Evolutionary conservation across 1,284 basidiomycete species (phyloP).

Genomic region (Leccinum fuscescens): DNA sequence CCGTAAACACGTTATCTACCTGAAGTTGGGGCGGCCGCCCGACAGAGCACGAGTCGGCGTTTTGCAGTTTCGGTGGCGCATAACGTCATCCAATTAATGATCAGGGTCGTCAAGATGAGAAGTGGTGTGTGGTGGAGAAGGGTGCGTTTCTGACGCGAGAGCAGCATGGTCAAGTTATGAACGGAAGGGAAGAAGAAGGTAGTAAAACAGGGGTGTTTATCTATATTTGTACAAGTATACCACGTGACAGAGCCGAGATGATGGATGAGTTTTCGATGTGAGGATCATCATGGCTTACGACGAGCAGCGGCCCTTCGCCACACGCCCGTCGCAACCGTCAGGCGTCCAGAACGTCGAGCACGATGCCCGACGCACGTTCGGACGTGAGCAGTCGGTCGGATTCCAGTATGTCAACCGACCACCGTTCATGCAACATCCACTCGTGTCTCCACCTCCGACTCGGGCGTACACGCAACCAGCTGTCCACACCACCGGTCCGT

Average conservation of each 20-base stretch:
- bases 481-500: slow-evolving; percentile 18
- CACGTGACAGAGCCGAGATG: slow-evolving; percentile 18
- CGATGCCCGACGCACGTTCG: slow-evolving; percentile 11
- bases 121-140: slow-evolving; percentile 14
- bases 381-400: slow-evolving; percentile 15
- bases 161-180: slow-evolving; percentile 34
- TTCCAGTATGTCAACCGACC: slow-evolving; percentile 22
- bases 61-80: slow-evolving; percentile 74
- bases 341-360: slow-evolving; percentile 8
- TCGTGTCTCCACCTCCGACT: slow-evolving; percentile 7
- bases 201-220: slow-evolving; percentile 23
- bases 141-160: slow-evolving; percentile 5
- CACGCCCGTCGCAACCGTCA: slow-evolving; percentile 6
- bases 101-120: slow-evolving; percentile 66
- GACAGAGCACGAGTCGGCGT: slow-evolving; percentile 7
- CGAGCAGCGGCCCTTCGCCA: slow-evolving; percentile 18
- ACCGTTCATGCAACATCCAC: neutral
- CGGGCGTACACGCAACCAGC: slow-evolving; percentile 6
- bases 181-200: neutral
- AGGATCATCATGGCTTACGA: slow-evolving; percentile 21
- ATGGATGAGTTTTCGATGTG: slow-evolving; percentile 10
- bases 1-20: slow-evolving; percentile 89
- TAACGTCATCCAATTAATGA: slow-evolving; percentile 89
- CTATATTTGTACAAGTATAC: slow-evolving; percentile 14
- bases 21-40: slow-evolving; percentile 47